phyloP scores from a whole-genome alignment of 148 eudicot genomes.

The Salicornia ramosissima region DNA sequence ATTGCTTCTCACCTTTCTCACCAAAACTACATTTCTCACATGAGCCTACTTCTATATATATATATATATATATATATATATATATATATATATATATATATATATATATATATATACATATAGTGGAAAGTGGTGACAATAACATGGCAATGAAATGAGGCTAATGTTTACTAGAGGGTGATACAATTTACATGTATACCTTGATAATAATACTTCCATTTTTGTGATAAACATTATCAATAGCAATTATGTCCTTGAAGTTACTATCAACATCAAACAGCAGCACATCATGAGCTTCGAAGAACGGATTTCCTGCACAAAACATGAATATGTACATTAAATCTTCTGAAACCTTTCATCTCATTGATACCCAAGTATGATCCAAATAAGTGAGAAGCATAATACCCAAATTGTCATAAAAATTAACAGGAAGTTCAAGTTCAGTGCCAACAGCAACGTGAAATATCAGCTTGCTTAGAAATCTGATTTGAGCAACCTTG shows the following conservation, averaged over 20 bases:
- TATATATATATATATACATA: too few species aligned
- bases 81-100: too few species aligned
- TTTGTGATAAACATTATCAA: conserved; percentile 34
- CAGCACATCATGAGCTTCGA: conserved; percentile 50
- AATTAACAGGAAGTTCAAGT: conserved; percentile 49
- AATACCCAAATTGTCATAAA: conserved; percentile 57
- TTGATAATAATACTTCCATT: conserved; percentile 47
- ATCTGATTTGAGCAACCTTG: conserved; percentile 75
- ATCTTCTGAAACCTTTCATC: conserved; percentile 4
- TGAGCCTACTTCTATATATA: too few species aligned
- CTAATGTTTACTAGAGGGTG: neutral
- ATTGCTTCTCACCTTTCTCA: too few species aligned
- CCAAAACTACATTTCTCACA: too few species aligned
- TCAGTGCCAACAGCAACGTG: conserved; percentile 69
- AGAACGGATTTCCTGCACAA: conserved; percentile 66
- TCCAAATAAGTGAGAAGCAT: neutral
- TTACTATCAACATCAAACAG: conserved; percentile 60
- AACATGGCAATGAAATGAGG: conserved; percentile 1
- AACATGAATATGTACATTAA: conserved; percentile 10
- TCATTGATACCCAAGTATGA: neutral
- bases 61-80: too few species aligned
- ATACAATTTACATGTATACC: conserved; percentile 29
- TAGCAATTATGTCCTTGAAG: conserved; percentile 50
- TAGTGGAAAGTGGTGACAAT: neutral
- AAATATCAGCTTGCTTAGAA: conserved; percentile 34